A percentile compares a stretch with the other conserved stretches of the same genome.
Evolutionary conservation across 768 basidiomycete species (phyloP).

Genomic region (Panaeolus papilionaceus): DNA sequence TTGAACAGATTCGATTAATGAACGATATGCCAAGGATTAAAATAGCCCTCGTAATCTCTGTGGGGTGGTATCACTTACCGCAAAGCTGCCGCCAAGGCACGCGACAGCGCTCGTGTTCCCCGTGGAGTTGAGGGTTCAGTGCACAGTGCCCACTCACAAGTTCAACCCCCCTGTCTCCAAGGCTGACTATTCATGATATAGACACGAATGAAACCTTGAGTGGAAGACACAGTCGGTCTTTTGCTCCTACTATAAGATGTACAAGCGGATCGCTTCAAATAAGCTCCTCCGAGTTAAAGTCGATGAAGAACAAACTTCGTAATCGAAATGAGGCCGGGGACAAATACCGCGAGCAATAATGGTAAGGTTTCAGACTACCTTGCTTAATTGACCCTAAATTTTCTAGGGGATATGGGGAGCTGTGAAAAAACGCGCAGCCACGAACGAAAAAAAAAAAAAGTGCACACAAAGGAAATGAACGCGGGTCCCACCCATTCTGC

Average conservation of each 20-base stretch:
- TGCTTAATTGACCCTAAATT: constrained; percentile 12
- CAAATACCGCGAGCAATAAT: constrained; percentile 18
- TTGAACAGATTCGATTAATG: not conserved
- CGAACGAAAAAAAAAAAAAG: not conserved
- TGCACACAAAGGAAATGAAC: not conserved
- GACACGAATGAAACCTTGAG: constrained; percentile 14
- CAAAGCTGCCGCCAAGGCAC: constrained; percentile 3
- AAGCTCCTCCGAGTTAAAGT: constrained; percentile 25
- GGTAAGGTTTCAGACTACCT: constrained; percentile 13
- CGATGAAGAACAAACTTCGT: constrained; percentile 11
- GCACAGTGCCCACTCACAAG: too few relatives aligned
- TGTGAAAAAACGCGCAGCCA: constrained; percentile 5
- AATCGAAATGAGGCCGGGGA: constrained; percentile 16
- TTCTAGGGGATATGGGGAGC: constrained; percentile 2
- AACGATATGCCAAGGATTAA: not conserved
- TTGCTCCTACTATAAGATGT: constrained; percentile 7
- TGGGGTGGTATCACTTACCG: not conserved
- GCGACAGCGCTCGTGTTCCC: not conserved
- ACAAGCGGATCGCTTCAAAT: constrained; percentile 35
- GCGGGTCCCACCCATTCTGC: not conserved
- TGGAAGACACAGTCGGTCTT: constrained; percentile 7
- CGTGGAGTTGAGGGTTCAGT: not conserved
- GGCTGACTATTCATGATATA: constrained; percentile 9
- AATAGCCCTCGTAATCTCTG: not conserved
- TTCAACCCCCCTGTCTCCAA: constrained; percentile 2